Evolutionary conservation across 345 rosid species (phyloP), one percentile per base, ranked within the genome.

Genomic region (Streptanthus diversifolius): DNA sequence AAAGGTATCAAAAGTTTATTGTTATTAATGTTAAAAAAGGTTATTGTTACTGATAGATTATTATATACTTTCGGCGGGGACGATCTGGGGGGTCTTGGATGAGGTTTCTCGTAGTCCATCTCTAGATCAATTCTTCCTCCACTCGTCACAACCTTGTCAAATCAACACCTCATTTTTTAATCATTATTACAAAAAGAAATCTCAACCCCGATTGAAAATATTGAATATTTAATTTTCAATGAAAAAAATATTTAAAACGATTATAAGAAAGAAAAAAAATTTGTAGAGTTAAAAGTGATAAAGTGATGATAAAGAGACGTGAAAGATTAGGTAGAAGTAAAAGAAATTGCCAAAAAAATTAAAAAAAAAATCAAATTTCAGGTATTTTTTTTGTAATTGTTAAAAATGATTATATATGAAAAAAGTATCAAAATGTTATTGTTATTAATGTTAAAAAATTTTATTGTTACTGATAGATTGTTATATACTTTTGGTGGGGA

Each of bases 121-220:
- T 71, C 75, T 7, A 71, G 12, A 60, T 60, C 75, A 39, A 60
- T 21, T 22, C 61, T 71, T 61, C 55, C 49, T 71, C 51, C 41
- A 24, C 37, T 49, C n/a, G 11, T 14, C 21, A 1, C 51, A 68
- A 18, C 64, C 57, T 18, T 64, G 8, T 18, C 0, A 29, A 30
- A 55, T 29, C 43, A 68, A 52, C 60, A 53, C 21, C 21, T 7
- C 1, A 0, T 55, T 54, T n/a, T 29, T 55, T 1, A 2, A n/a
- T 39, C 3, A 3, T 24, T 15, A 51, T 40, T 40, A 13, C 1
- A 12, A 5, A 5, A 3, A 0, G 5, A 37, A 37, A 33, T 7
- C 10, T 33, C 2, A 8, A 8, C 10, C 36, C 10, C 10, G 10
- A 8, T 5, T 1, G 1, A 33, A 3, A 18, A 18, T 18, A 9